Conservation (phyloP, 2,329 filamentous ascomycete genomes). For the Diaporthe amygdali region DNA sequence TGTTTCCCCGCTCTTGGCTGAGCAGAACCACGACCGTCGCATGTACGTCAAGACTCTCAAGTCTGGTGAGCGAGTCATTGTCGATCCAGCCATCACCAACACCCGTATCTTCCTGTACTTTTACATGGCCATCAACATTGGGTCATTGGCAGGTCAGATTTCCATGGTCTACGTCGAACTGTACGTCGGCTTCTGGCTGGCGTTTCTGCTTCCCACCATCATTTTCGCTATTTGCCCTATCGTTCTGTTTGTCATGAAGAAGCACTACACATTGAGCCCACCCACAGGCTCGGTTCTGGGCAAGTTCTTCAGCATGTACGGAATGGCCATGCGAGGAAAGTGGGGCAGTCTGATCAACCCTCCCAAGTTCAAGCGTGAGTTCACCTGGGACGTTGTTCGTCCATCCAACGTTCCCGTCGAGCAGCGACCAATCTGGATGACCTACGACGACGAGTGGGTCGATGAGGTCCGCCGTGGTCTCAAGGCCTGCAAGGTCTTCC, state of each 20-base stretch:
- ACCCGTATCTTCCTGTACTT: conserved; percentile 72
- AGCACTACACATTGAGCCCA: conserved; percentile 61
- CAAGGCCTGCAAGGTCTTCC: conserved; percentile 72
- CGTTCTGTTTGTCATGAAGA: conserved; percentile 64
- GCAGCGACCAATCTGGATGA: conserved; percentile 74
- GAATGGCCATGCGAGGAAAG: conserved; percentile 51
- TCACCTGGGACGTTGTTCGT: conserved; percentile 73
- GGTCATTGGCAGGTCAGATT: conserved; percentile 67
- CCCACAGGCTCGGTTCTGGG: conserved; percentile 72
- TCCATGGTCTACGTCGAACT: conserved; percentile 76
- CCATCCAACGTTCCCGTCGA: conserved; percentile 64
- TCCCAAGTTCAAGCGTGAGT: conserved; percentile 49
- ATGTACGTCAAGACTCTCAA: conserved; percentile 60
- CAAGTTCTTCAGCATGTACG: conserved; percentile 66
- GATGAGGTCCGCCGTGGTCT: conserved; percentile 77
- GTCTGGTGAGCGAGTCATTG: conserved; percentile 70
- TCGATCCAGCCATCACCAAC: conserved; percentile 72
- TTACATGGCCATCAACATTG: conserved; percentile 72
- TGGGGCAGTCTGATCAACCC: conserved; percentile 22
- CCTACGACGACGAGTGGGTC: conserved; percentile 83
- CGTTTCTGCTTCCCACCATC: conserved; percentile 70
- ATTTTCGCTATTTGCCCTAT: conserved; percentile 68
- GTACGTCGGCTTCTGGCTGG: conserved; percentile 77
- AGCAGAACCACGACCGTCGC: conserved; percentile 67
- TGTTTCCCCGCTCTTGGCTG: conserved; percentile 73